Base-by-base conservation (phyloP, 2,329 filamentous ascomycete genomes). In the Pseudogymnoascus sp. region DNA sequence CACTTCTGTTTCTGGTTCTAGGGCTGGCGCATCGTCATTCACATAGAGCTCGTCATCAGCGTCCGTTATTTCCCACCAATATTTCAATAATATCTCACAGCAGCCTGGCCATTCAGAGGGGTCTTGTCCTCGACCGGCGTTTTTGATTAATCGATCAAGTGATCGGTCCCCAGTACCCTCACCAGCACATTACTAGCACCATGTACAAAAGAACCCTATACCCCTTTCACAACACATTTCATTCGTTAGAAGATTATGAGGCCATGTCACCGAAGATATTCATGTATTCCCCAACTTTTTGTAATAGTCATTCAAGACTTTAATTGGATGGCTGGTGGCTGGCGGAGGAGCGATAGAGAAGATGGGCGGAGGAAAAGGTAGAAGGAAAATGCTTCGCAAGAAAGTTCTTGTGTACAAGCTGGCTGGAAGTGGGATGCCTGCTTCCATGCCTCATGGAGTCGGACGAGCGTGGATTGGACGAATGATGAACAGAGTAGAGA, bases 61-160 rank as follows among this genome's bases (percentile, higher is more conserved):
- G 29, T 31, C 18, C 40, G 40, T 61, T 63, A 63, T 37, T 60
- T 59, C 61, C 37, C 58, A 35, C 58, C 45, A 58, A 59, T 63
- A 39, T 48, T 60, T 59, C 60, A 59, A 58, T 48, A 42, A 48
- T 61, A 27, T 62, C 40, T 52, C n/a, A 61, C 59, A 31, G 18
- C 64, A 63, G 48, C 63, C 64, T 64, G 67, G 69, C 66, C 67
- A 68, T 64, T 65, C 64, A 64, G 69, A 71, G 70, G 71, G 69
- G 70, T 71, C 67, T 71, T 72, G 70, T 72, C 71, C 71, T 72
- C 70, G 69, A 67, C 66, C 67, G 66, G 67, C 67, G 58, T 68
- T 69, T 70, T 61, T 64, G 65, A 65, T 65, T 61, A 66, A 45
- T 29, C 61, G 61, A 39, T 64, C 58, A 62, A 62, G 64, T 66